Evolutionary conservation across 2,329 filamentous ascomycete species (phyloP), one percentile per base, ranked within the genome.

Genomic region (Rhinocladiella mackenziei): DNA sequence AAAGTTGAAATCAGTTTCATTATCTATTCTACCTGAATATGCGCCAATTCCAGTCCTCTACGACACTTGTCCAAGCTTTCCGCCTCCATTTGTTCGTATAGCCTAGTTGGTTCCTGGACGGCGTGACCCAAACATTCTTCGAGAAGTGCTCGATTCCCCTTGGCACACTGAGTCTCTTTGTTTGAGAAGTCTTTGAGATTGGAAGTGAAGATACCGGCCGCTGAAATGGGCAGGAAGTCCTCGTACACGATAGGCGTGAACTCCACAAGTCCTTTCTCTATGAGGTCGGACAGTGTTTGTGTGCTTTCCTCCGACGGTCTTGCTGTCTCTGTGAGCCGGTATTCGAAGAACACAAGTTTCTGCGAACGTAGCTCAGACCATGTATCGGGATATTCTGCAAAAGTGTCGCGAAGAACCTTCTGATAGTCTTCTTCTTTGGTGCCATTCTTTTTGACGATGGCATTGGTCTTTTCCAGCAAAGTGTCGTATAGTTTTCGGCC

Each of bases 141-240:
- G 23, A 26, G 14, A 7, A 32, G 29, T 15, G 7, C 8, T 11
- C 10, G 9, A 22, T 14, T 5, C 11, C 20, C 34, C 26, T 14
- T 3, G 26, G 22, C 14, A 3, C 22, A 15, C 22, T 37, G 8
- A 8, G 8, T 37, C 34, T n/a, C 26, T 13, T 9, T 5, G 26
- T n/a, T 11, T 13, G 10, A 25, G 18, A 17, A 34, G 17, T 2
- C n/a, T 30, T 3, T 20, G n/a, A 72, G 53, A 14, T 73, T 74
- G 0, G 70, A 73, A 28, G 65, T 65, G 48, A 75, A 74, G 28
- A 77, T 77, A 0, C 73, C 73, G 0, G 71, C 74, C 0, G 74
- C 74, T 1, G 71, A 75, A 2, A 77, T 57, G 0, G 74, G 74
- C 3, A 77, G 58, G 35, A 77, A 77, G 41, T 77, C 74, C 45